Evolutionary conservation across 1,284 basidiomycete species (phyloP).

Genomic region (Rhodotorula sp.): DNA sequence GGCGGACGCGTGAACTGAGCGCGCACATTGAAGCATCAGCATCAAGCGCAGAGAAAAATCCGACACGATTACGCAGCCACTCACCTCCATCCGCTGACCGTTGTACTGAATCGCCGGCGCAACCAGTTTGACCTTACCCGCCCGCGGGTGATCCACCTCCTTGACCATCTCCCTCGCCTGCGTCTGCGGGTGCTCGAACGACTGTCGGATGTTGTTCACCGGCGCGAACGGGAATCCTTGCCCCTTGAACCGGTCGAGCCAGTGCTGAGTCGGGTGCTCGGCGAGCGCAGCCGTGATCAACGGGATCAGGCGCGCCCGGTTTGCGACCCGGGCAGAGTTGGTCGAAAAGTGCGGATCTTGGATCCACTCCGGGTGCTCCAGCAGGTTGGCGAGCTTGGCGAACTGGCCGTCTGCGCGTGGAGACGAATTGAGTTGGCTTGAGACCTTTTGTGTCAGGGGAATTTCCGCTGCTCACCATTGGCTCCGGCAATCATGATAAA

Average conservation of each 20-base stretch:
- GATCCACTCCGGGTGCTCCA: slow-evolving; percentile 60
- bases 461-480: slow-evolving; percentile 61
- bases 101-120: slow-evolving; percentile 85
- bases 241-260: slow-evolving; percentile 71
- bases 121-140: slow-evolving; percentile 74
- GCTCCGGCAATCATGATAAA: slow-evolving; percentile 92
- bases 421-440: too few species aligned
- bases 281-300: slow-evolving; percentile 66
- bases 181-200: slow-evolving; percentile 88
- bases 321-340: slow-evolving; percentile 72
- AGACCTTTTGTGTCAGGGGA: too few species aligned
- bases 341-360: slow-evolving; percentile 64
- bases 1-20: slow-evolving; percentile 67
- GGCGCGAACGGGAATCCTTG: slow-evolving; percentile 87
- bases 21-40: not conserved
- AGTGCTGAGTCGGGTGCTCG: slow-evolving; percentile 62
- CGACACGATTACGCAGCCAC: not conserved
- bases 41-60: not conserved
- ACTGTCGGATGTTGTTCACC: slow-evolving; percentile 86
- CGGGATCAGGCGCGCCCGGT: slow-evolving; percentile 69
- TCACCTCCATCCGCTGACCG: slow-evolving; percentile 60
- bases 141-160: slow-evolving; percentile 57
- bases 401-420: slow-evolving; percentile 58
- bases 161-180: slow-evolving; percentile 62
- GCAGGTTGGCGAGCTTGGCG: slow-evolving; percentile 59